Conservation (phyloP, 805 yeast species). For the Starmerella apicola region DNA sequence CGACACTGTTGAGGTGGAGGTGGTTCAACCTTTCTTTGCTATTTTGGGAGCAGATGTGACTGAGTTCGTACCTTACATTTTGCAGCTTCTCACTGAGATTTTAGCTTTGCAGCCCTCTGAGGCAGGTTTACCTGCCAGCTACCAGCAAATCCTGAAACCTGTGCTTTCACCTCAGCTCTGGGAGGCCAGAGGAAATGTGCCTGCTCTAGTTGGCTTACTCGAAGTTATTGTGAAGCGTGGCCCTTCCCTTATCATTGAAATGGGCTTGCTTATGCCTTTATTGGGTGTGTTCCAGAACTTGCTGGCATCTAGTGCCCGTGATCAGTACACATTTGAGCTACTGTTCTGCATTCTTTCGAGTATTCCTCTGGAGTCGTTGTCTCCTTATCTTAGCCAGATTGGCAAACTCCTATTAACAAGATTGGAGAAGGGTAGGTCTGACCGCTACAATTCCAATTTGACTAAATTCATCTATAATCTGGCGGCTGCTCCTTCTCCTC, state of each 20-base stretch:
- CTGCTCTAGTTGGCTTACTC: slow-evolving; percentile 76
- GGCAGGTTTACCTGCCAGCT: slow-evolving; percentile 48
- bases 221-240: slow-evolving; percentile 47
- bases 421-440: slow-evolving; percentile 69
- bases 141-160: slow-evolving; percentile 60
- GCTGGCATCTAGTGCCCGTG: slow-evolving; percentile 73
- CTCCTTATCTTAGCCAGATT: slow-evolving; percentile 53
- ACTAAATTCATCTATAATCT: slow-evolving; percentile 49
- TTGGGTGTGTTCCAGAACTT: slow-evolving; percentile 94
- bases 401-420: slow-evolving; percentile 68
- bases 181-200: slow-evolving; percentile 88
- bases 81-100: slow-evolving; percentile 76
- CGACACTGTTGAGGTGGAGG: slow-evolving; percentile 33
- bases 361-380: slow-evolving; percentile 40
- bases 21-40: slow-evolving; percentile 55
- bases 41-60: slow-evolving; percentile 76
- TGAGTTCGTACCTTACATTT: slow-evolving; percentile 85
- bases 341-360: slow-evolving; percentile 53
- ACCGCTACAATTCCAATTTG: slow-evolving; percentile 61
- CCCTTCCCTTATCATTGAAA: slow-evolving; percentile 31
- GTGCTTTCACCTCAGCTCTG: slow-evolving; percentile 80
- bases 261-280: slow-evolving; percentile 51
- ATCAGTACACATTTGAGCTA: slow-evolving; percentile 72
- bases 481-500: slow-evolving; percentile 33
- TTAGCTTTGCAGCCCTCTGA: slow-evolving; percentile 38